A percentile compares a stretch with the other conserved stretches of the same genome.
phyloP scores from a whole-genome alignment of 352 stramenopile genomes.

The Phytophthora megakarya region DNA sequence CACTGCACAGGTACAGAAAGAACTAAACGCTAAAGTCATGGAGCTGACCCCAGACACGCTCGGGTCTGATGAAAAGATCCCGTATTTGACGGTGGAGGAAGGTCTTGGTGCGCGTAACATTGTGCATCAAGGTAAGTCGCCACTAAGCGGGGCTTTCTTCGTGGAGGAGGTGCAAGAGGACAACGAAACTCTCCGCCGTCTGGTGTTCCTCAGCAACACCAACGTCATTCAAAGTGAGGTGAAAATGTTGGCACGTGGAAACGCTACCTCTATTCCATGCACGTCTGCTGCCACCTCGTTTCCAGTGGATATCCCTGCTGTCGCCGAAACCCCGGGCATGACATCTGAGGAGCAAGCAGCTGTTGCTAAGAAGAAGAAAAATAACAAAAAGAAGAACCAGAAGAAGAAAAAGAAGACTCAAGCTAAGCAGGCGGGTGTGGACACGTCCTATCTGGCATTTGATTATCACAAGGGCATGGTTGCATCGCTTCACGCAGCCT shows the following conservation, averaged over 20 bases:
- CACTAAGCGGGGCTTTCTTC: constrained; percentile 67
- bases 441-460: constrained; percentile 69
- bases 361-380: constrained; percentile 49
- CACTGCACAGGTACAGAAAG: constrained; percentile 68
- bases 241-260: constrained; percentile 35
- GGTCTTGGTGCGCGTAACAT: constrained; percentile 65
- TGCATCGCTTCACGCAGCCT: constrained; percentile 53
- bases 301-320: constrained; percentile 10
- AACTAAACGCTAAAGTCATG: constrained; percentile 72
- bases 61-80: constrained; percentile 53
- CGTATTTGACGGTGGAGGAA: constrained; percentile 76
- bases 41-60: constrained; percentile 62
- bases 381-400: constrained; percentile 69
- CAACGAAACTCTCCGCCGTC: constrained; percentile 50
- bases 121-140: constrained; percentile 52
- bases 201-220: constrained; percentile 76
- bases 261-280: not conserved
- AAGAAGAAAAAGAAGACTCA: constrained; percentile 54
- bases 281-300: constrained; percentile 6
- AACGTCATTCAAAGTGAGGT: constrained; percentile 85
- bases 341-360: constrained; percentile 32
- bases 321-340: constrained; percentile 21
- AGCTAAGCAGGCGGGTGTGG: constrained; percentile 39
- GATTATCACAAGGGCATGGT: constrained; percentile 85
- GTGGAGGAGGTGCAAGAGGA: constrained; percentile 72